These are phyloP conservation scores for Candida maesae DNA, from an alignment of 805 yeast species.

Conservation along the genomic window DNA sequence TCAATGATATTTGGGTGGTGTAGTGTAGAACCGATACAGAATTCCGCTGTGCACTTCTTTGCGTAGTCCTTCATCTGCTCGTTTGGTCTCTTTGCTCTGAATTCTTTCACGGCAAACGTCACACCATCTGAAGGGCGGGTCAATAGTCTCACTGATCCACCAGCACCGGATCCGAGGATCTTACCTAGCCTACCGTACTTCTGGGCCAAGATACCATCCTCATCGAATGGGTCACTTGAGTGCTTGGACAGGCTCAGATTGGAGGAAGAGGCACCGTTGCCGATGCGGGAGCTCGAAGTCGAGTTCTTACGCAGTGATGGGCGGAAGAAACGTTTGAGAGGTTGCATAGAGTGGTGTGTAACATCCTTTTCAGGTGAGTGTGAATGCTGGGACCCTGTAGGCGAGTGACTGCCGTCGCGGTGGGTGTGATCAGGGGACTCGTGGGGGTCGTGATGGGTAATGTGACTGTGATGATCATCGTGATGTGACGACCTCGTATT, in stretches of 20 bases:
- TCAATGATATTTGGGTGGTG: constrained; percentile 79
- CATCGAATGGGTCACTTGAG: constrained; percentile 30
- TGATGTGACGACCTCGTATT: not conserved
- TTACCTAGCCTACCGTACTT: constrained; percentile 75
- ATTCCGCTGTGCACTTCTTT: constrained; percentile 86
- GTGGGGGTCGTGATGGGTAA: too few species aligned
- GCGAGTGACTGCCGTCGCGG: constrained; percentile 1
- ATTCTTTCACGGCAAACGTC: constrained; percentile 81
- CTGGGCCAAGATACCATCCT: constrained; percentile 48
- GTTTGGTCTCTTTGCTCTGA: constrained; percentile 65
- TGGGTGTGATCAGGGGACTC: not conserved
- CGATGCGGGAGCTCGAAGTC: constrained; percentile 7
- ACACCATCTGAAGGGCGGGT: constrained; percentile 64
- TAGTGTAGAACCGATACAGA: constrained; percentile 78
- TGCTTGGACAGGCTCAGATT: constrained; percentile 7
- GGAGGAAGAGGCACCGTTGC: constrained; percentile 4
- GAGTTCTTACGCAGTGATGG: constrained; percentile 21
- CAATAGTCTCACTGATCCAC: constrained; percentile 76
- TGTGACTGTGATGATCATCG: too few species aligned
- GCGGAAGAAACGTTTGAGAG: constrained; percentile 24
- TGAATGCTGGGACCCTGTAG: not conserved
- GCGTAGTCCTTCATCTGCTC: constrained; percentile 75
- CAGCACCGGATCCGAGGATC: constrained; percentile 81
- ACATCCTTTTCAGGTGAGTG: constrained; percentile 8
- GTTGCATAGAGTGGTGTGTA: constrained; percentile 18